Evolutionary conservation across 1,284 basidiomycete genomes (phyloP), one percentile per base, ranked within the genome.

Genomic region (Mycena sp.): DNA sequence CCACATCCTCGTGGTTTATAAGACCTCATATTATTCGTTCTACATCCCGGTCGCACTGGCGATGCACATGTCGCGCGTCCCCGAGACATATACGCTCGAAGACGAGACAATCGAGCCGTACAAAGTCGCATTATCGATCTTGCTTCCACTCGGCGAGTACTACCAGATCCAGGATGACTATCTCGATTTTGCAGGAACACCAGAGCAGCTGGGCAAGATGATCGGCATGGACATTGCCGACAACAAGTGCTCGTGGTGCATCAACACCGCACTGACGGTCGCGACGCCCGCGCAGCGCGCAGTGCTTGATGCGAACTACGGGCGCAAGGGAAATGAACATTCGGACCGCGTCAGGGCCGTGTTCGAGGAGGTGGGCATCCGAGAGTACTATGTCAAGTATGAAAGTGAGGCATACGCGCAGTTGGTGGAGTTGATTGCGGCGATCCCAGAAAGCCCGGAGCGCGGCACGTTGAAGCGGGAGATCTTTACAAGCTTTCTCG

Each of bases 141-240:
- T 99, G 50, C 81, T 99, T 57, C 95, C 94, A 9, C 86, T 99
- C 65, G 97, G 98, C 63, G 96, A 98, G 79, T 99, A 99, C 81
- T 99, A 99, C 89, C 97, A 99, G 81, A 87, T 98, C 52, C 97
- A 99, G 79, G 97, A 99, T 78, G 98, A 99, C 79, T 99, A 92
- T 80, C 88, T 99, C 69, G 97, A 99, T 79, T 98, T 90, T 75
- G 92, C 92, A 53, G 95, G 92, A 11, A 87, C 93, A 2, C 94
- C 95, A 0, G 95, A 96, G 80, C 87, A 93, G 70, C 93, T 99
- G 58, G 98, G 97, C 67, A 99, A 99, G n/a, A n/a, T n/a, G 83
- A 89, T 99, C 68, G 98, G 97, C 32, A 99, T 97, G 23, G 98
- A 99, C 78, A 99, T 99, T 73, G 79, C 98, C 61, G 97, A 99